phyloP scores from a whole-genome alignment of 106 monocot genomes.

The Posidonia australis region DNA sequence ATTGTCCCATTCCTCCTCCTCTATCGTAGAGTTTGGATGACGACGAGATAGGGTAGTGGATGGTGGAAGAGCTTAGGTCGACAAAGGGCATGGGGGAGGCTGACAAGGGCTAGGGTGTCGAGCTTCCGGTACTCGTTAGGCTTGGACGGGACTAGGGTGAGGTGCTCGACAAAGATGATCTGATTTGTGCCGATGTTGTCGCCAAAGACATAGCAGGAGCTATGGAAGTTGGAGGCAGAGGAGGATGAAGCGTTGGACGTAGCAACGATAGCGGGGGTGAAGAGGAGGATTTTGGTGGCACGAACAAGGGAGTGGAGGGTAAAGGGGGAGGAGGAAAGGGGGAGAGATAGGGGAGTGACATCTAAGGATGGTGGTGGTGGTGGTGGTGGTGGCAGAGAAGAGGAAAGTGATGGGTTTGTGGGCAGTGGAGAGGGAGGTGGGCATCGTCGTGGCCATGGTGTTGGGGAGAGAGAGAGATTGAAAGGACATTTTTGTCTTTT shows the following conservation, averaged over 20 bases:
- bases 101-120: no score
- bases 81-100: no score
- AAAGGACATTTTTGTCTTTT: no score
- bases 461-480: no score
- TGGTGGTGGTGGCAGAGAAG: neutral
- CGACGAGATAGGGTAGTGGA: constrained; percentile 53
- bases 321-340: neutral
- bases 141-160: no score
- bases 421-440: neutral
- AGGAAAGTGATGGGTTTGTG: neutral
- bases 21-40: no score
- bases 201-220: constrained; percentile 78
- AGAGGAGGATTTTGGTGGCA: neutral
- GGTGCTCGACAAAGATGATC: constrained; percentile 93
- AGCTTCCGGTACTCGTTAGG: no score
- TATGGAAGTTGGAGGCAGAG: constrained; percentile 41
- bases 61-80: constrained; percentile 25
- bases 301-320: neutral
- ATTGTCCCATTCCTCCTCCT: no score
- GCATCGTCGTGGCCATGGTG: neutral
- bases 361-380: neutral
- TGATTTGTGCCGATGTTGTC: constrained; percentile 99
- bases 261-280: neutral
- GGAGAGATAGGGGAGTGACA: neutral
- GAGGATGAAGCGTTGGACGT: constrained; percentile 2